Base-by-base conservation (phyloP, 139 green algal species). In the Bryopsis sp. region DNA sequence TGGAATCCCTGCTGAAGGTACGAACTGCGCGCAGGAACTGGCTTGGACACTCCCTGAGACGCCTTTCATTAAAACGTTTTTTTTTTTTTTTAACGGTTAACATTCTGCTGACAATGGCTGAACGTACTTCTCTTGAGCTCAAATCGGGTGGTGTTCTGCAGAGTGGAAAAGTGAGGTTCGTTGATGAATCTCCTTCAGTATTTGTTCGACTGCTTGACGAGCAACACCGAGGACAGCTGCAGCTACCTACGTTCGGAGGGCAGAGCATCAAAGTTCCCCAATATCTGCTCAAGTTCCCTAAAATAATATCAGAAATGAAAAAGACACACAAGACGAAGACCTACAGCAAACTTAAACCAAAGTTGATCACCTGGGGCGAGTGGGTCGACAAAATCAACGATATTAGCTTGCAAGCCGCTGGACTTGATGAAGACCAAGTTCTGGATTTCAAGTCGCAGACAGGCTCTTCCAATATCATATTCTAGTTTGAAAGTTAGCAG, bases 1-100 rank as follows among this genome's bases (percentile, higher is more conserved):
- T 82, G 37, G 28, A 3, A 0, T 39, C 28, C 11, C 48, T 58
- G 28, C 67, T 82, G n/a, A 62, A 68, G 34, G 70, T 72, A 54
- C 11, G 19, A 19, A 11, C 43, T 11, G 11, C 43, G 43, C n/a
- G n/a, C n/a, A n/a, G n/a, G n/a, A n/a, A n/a, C n/a, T n/a, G n/a
- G n/a, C n/a, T n/a, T n/a, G n/a, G n/a, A n/a, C n/a, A n/a, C n/a
- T n/a, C n/a, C n/a, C n/a, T n/a, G n/a, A n/a, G n/a, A n/a, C n/a
- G n/a, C n/a, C n/a, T n/a, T n/a, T n/a, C n/a, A n/a, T n/a, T n/a
- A n/a, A n/a, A n/a, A n/a, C n/a, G n/a, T n/a, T n/a, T n/a, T n/a
- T n/a, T n/a, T n/a, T n/a, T n/a, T n/a, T n/a, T n/a, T n/a, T n/a
- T n/a, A n/a, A n/a, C n/a, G n/a, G n/a, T n/a, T n/a, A n/a, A n/a